Evolutionary conservation across 352 stramenopile species (phyloP), one percentile per base, ranked within the genome.

Genomic region (Globisporangium camurandrum): DNA sequence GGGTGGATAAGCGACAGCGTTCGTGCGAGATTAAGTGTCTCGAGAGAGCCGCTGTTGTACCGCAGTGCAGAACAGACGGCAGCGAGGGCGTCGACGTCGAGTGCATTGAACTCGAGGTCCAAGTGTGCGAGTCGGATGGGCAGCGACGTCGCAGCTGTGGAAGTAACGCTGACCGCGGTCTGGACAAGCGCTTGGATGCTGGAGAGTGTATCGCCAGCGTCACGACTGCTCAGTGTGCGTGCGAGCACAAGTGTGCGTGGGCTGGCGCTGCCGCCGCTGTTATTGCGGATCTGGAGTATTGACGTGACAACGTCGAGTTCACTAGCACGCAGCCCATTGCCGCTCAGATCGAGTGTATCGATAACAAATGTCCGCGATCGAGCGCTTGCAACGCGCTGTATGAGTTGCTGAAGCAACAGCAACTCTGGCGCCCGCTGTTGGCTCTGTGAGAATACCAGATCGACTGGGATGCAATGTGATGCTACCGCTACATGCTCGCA

Each of bases 21-120:
- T 1, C 49, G 19, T 11, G 38, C 49, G 9, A 55, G 12, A 16
- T 37, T 46, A 7, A 55, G 49, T 16, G 50, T 34, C 7, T 52
- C 8, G 10, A 57, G 34, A 34, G n/a, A n/a, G 1, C 14, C 20
- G 10, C 34, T 36, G 16, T 30, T 37, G 23, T 51, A 26, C 3
- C 51, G 51, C 20, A 51, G 20, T 16, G 43, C 34, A 4, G 51
- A 51, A 26, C 33, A 51, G 19, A 57, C 36, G 12, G 51, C 27
- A 7, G 51, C 43, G 24, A 46, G 51, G 3, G 31, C 38, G 3
- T 20, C 28, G 31, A 16, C 22, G 4, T 20, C 7, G 28, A 57
- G 45, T 16, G 51, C 42, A 17, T 49, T 56, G 14, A 17, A 19
- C 23, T 52, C 23, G 23, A 52, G 23, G 5, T 22, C 28, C 16